Base-by-base conservation (phyloP, 305 asterid genomes). In the Monarda citriodora region DNA sequence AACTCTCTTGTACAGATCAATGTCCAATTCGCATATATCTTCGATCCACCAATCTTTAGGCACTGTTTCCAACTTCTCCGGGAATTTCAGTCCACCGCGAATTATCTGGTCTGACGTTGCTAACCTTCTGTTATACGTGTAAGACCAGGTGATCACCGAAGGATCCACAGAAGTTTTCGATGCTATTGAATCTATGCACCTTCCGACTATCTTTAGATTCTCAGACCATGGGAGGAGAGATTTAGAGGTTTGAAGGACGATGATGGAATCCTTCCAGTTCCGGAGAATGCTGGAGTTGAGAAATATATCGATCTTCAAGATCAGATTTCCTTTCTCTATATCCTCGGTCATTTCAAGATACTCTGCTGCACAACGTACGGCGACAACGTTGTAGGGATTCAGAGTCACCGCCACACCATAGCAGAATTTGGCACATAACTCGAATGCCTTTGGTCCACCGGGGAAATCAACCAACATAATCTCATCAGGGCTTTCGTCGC, bases 261-360 rank as follows among this genome's bases (percentile, higher is more conserved):
- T 89, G n/a, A 92, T 92, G 47, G 98, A 82, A 68, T 92, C 98
- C 65, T 92, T 92, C 98, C 98, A 92, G 80, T 79, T 83, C 14
- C 86, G 81, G 36, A 92, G 60, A 58, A 92, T 51, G 51, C 98
- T 81, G 11, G 96, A 87, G 76, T 81, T 89, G 62, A 92, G 86
- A 68, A 89, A 92, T 37, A 87, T 89, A 36, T 92, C 98, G 0
- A 92, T 83, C 65, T 92, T 92, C 58, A 83, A 63, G 58, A 80
- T 68, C 12, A 92, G 82, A 73, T 92, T 92, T 72, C 98, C 96
- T 59, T 79, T 79, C 25, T 92, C 98, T 0, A 85, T 65, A 29
- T 87, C 91, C 61, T 89, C 98, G 0, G 82, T 78, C 98, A 92
- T 92, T 70, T 87, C 94, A 37, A 92, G 97, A 64, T 81, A 89